These are phyloP conservation scores for Rosellinia necatrix DNA, from an alignment of 2,329 filamentous ascomycete genomes.

Conservation along the genomic window DNA sequence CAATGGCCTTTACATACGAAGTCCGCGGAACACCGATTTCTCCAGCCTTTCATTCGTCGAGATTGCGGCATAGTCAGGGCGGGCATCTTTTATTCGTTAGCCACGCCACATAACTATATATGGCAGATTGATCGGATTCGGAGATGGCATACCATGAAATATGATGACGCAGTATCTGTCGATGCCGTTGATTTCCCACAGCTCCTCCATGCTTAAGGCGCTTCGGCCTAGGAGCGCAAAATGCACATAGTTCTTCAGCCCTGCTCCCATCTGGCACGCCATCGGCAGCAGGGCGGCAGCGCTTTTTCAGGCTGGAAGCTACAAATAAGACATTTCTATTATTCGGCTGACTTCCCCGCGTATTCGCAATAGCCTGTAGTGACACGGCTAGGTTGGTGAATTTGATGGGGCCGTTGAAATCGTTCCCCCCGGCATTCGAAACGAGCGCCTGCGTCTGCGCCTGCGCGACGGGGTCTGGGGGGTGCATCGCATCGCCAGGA, in stretches of 20 bases:
- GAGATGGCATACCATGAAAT: conserved; percentile 53
- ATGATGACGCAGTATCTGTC: conserved; percentile 69
- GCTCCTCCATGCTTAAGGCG: conserved; percentile 68
- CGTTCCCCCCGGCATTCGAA: conserved; percentile 39
- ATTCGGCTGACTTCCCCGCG: conserved; percentile 52
- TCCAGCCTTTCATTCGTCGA: conserved; percentile 75
- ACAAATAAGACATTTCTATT: conserved; percentile 81
- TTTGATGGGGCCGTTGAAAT: conserved; percentile 71
- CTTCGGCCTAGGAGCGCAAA: conserved; percentile 78
- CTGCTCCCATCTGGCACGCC: conserved; percentile 81
- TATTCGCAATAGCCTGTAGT: conserved; percentile 62
- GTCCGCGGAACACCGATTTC: conserved; percentile 63
- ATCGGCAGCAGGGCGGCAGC: conserved; percentile 75
- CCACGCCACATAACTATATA: conserved; percentile 1
- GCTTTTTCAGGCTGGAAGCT: conserved; percentile 73
- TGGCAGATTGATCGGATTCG: conserved; percentile 9
- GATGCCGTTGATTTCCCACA: conserved; percentile 81
- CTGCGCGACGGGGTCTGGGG: conserved; percentile 12
- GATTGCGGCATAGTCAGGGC: conserved; percentile 71
- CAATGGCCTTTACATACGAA: conserved; percentile 54
- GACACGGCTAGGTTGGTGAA: conserved; percentile 69
- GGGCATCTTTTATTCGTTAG: conserved; percentile 62
- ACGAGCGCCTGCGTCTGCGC: conserved; percentile 3
- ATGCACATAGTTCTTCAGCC: conserved; percentile 76
- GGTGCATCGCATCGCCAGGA: conserved; percentile 4